A percentile compares a stretch with the other conserved stretches of the same genome.
Evolutionary conservation across 1,284 basidiomycete genomes (phyloP).

Genomic region (Caloboletus firmus): DNA sequence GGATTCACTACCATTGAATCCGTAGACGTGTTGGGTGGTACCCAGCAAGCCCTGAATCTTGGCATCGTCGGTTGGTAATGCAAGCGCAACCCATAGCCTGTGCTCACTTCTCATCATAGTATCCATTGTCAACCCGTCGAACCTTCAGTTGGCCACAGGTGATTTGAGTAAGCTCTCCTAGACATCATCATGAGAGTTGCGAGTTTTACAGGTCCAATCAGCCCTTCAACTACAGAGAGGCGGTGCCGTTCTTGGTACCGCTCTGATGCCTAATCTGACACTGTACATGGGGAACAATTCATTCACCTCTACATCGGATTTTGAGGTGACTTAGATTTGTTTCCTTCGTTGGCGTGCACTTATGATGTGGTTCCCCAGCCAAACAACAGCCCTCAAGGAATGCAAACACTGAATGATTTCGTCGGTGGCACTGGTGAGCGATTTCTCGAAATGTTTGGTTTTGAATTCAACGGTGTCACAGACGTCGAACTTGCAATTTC

Average conservation of each 20-base stretch:
- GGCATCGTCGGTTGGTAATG: slow-evolving; percentile 50
- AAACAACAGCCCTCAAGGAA: slow-evolving; percentile 61
- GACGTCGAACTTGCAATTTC: slow-evolving; percentile 55
- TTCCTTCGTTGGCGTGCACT: not conserved
- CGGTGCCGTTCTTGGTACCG: slow-evolving; percentile 54
- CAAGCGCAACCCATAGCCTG: not conserved
- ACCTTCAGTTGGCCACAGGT: slow-evolving; percentile 59
- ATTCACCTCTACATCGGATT: slow-evolving; percentile 47
- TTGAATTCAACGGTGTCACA: slow-evolving; percentile 17
- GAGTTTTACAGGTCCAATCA: slow-evolving; percentile 20
- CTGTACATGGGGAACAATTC: slow-evolving; percentile 61
- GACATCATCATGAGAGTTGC: not conserved
- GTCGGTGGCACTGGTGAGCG: slow-evolving; percentile 54
- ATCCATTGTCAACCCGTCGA: slow-evolving; percentile 72
- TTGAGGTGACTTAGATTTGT: slow-evolving; percentile 39
- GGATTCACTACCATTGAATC: slow-evolving; percentile 56
- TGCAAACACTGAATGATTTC: slow-evolving; percentile 69
- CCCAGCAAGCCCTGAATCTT: slow-evolving; percentile 59
- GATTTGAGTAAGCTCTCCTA: slow-evolving; percentile 51
- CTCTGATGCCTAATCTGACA: slow-evolving; percentile 58
- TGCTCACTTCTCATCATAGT: slow-evolving; percentile 37
- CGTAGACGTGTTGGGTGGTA: slow-evolving; percentile 74
- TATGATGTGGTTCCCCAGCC: slow-evolving; percentile 41
- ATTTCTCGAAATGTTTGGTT: slow-evolving; percentile 6
- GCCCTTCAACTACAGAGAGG: slow-evolving; percentile 58